Percentiles rank a stretch among this genome's conserved stretches.
These are phyloP conservation scores for Sanguinoderma infundibulare DNA, from an alignment of 1,284 basidiomycete genomes.

Conservation along the genomic window DNA sequence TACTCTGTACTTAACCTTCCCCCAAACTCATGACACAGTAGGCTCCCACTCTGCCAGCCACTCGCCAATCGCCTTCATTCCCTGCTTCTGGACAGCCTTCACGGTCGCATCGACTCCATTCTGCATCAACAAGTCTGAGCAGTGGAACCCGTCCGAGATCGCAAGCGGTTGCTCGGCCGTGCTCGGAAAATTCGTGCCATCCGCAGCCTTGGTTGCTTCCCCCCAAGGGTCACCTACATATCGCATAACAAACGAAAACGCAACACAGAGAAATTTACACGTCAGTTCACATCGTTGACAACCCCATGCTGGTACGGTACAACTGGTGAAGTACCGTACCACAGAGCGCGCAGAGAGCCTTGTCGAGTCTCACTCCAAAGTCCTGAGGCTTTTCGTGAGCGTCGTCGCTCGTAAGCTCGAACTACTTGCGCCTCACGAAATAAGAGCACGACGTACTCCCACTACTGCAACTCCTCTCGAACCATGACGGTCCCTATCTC, in stretches of 20 bases:
- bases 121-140: conserved; percentile 56
- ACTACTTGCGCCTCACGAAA: no score
- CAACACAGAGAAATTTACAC: no score
- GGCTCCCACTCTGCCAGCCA: conserved; percentile 53
- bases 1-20: no score
- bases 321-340: no score
- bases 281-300: not conserved
- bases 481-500: not conserved
- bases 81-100: conserved; percentile 53
- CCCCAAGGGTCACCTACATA: conserved; percentile 67
- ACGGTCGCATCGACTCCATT: conserved; percentile 57
- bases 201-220: conserved; percentile 68
- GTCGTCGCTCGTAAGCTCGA: no score
- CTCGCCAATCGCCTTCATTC: conserved; percentile 45
- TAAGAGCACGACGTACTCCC: no score
- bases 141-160: conserved; percentile 66
- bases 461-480: not conserved
- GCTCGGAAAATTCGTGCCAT: conserved; percentile 49
- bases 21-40: conserved; percentile 10
- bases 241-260: no score
- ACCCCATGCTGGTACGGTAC: no score
- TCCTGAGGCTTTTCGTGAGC: no score
- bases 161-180: conserved; percentile 59
- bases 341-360: no score
- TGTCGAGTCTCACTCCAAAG: no score